These are phyloP conservation scores for Pseudogymnoascus sp. DNA, from an alignment of 2,329 filamentous ascomycete species.

Conservation along the genomic window DNA sequence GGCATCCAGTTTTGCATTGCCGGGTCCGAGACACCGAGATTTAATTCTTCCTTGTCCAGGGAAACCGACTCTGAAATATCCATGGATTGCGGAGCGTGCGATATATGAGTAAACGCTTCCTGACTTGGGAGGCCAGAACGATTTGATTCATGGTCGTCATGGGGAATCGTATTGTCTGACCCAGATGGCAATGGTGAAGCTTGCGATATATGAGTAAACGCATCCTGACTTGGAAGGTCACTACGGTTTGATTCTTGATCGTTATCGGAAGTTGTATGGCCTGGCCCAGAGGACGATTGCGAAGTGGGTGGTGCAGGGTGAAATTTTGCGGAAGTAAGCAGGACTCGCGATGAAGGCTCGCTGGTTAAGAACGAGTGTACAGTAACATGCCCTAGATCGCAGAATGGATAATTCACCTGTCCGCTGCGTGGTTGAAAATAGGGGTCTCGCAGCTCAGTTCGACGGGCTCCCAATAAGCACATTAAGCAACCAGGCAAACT, in stretches of 20 bases:
- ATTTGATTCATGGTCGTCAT: neutral
- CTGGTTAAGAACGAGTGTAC: no score
- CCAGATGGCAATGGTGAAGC: neutral
- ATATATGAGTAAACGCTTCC: no score
- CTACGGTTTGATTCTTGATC: neutral
- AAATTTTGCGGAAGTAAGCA: neutral
- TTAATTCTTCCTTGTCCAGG: no score
- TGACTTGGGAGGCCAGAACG: neutral
- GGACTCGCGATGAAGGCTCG: neutral
- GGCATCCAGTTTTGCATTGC: neutral
- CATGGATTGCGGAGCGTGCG: no score
- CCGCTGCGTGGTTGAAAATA: neutral
- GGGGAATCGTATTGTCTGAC: neutral
- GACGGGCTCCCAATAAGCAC: neutral
- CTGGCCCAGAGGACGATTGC: neutral
- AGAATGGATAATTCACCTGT: neutral
- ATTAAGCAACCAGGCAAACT: neutral
- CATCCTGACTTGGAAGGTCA: neutral
- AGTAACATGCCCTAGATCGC: no score
- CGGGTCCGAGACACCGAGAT: no score
- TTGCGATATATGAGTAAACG: neutral
- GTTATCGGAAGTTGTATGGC: neutral
- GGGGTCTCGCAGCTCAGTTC: no score
- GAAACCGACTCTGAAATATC: no score
- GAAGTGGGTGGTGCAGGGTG: neutral